Base-by-base conservation (phyloP, 2,329 filamentous ascomycete species). In the Ceratocystis smalleyi region DNA sequence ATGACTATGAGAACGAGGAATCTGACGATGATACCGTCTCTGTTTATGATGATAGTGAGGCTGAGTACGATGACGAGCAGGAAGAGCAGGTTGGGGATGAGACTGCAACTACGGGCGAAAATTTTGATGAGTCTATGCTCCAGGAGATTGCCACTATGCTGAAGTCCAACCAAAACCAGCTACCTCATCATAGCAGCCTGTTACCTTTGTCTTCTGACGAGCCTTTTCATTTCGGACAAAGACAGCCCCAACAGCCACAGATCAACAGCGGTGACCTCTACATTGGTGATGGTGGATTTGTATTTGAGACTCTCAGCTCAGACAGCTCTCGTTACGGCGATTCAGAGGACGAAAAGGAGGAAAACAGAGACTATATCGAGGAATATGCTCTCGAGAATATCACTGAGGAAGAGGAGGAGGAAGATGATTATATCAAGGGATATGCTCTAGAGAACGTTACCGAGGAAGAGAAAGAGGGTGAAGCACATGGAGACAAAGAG, bases 71-170 rank as follows among this genome's bases (percentile, higher is more conserved):
- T 5, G 70, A 71, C 24, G 74, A 73, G 19, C 70, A 73, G 1
- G 71, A 73, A 54, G 71, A 73, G 43, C 71, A 71, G 15, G 70
- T 73, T 35, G 69, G 70, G 68, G 70, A 71, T 64, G 71, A 72
- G 19, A 72, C 72, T 32, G 71, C 74, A 47, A 71, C 71, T 51
- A 77, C 75, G 57, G 79, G 78, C 45, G 80, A 81, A 61, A 78
- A 77, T 24, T 84, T 85, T 67, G 83, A 85, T 67, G 83, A 85
- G 72, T 79, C 74, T 8, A 85, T 81, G 0, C 73, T 85, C 30
- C 84, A 81, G 80, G 82, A 85, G 70, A 85, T 86, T 72, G 83
- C 82, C 65, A 82, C 75, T 66, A 74, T 85, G 49, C 74, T 85
- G 10, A 78, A 79, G 70, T 75, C 78, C 1, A 77, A 79, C 64